Percentiles rank a stretch among this genome's conserved stretches.
Evolutionary conservation across 129 eudicot species (phyloP).

Genomic region (Helianthus tuberosus): DNA sequence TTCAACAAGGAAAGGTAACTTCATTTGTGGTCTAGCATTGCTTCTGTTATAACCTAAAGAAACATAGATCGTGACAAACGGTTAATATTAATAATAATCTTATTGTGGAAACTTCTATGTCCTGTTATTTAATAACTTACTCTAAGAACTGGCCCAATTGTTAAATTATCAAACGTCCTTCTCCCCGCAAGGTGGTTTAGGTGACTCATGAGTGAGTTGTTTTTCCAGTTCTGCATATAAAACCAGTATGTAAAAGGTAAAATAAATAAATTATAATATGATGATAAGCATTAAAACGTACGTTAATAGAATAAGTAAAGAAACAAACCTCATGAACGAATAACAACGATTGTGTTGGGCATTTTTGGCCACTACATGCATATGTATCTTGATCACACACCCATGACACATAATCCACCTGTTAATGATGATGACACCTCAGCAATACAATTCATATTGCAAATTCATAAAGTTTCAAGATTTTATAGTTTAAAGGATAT

Average conservation of each 20-base stretch:
- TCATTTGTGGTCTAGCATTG: conserved; percentile 73
- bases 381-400: conserved; percentile 97
- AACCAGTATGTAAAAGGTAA: not conserved
- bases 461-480: too few species aligned
- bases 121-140: conserved; percentile 33
- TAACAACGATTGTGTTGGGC: conserved; percentile 83
- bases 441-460: too few species aligned
- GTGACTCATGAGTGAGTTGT: conserved; percentile 54
- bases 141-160: conserved; percentile 85
- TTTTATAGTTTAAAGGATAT: too few species aligned
- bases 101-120: not conserved
- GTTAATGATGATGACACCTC: too few species aligned
- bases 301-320: not conserved
- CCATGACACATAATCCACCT: too few species aligned
- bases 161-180: too few species aligned
- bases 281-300: too few species aligned
- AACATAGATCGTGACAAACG: not conserved
- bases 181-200: conserved; percentile 68
- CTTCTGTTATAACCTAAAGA: conserved; percentile 69
- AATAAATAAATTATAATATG: not conserved
- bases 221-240: conserved; percentile 69
- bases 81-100: not conserved
- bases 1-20: too few species aligned
- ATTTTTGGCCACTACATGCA: conserved; percentile 91
- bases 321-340: conserved; percentile 77